Evolutionary conservation across 192 early-diverging fungal genomes (phyloP), one percentile per base, ranked within the genome.

Genomic region (Coemansia sp.): DNA sequence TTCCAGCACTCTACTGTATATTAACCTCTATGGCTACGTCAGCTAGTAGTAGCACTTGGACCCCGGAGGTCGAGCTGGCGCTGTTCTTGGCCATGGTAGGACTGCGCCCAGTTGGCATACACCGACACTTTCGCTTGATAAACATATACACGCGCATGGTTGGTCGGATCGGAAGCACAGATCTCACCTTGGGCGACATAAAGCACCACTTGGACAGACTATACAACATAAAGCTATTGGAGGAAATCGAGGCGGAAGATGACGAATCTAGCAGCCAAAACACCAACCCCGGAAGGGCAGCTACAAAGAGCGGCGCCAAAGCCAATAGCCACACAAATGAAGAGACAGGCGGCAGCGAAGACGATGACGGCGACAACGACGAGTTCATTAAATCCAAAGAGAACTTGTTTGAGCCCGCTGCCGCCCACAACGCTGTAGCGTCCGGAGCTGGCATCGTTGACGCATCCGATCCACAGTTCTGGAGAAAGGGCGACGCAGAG

Each of bases 141-240:
- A 82, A 82, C 31, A 82, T 82, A 18, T 82, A 82, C 50, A 73
- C 60, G 64, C 70, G 79, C 2, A 38, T 82, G n/a, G 55, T 76
- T 6, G 42, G 40, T 33, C 70, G 71, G 31, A 42, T 76, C 3
- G 74, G 74, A 26, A 23, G 38, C 60, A 24, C 58, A 4, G 66
- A 61, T 11, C 67, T 82, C 14, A 63, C 70, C 9, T 36, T 70
- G 16, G 28, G 35, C 16, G 74, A 82, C 45, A 43, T 82, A 28
- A 76, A 64, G 46, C 34, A 14, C 16, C 79, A 62, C 3, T 61
- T 82, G 10, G 67, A 65, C 11, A 31, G 63, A 34, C 63, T 76
- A 53, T 82, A 63, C 34, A 59, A 76, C 62, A 70, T 76, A 48
- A 51, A 65, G 24, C 31, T 82, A 51, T 60, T 82, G 23, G 71